Evolutionary conservation across 176 grass and related monocot genomes (phyloP).

Genomic region (Avena eriantha): DNA sequence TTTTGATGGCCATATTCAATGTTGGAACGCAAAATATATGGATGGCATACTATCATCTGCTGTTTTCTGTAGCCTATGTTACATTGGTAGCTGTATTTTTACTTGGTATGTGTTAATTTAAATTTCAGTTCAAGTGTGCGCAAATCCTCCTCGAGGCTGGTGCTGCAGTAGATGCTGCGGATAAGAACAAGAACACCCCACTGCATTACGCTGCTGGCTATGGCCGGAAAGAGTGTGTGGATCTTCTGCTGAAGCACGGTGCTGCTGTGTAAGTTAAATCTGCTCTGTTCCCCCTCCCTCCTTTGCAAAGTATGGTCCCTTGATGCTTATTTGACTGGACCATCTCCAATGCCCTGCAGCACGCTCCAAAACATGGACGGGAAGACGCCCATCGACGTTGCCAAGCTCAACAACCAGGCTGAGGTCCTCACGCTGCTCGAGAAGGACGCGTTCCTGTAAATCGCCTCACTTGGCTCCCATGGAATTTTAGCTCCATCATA

Average conservation of each 20-base stretch:
- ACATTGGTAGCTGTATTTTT: background rate
- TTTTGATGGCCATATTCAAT: background rate
- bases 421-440: constrained; percentile 87
- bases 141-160: constrained; percentile 74
- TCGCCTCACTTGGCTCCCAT: background rate
- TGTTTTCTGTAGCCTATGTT: constrained; percentile 6
- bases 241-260: constrained; percentile 79
- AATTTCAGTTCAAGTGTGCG: constrained; percentile 73
- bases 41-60: background rate
- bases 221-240: constrained; percentile 81
- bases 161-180: constrained; percentile 75
- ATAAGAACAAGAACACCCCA: constrained; percentile 94
- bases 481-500: constrained; percentile 19
- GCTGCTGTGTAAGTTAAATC: constrained; percentile 84
- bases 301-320: background rate
- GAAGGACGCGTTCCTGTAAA: constrained; percentile 85
- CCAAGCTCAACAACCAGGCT: constrained; percentile 89
- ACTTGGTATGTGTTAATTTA: background rate
- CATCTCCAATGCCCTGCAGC: constrained; percentile 43
- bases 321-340: constrained; percentile 16
- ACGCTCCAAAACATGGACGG: constrained; percentile 91
- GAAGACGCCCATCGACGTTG: constrained; percentile 87
- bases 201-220: constrained; percentile 92
- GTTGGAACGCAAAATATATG: background rate
- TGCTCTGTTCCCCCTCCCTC: background rate